Percentiles rank a stretch among this genome's conserved stretches.
phyloP scores from a whole-genome alignment of 2,329 filamentous ascomycete species.

The Fusarium pseudoanthophilum region DNA sequence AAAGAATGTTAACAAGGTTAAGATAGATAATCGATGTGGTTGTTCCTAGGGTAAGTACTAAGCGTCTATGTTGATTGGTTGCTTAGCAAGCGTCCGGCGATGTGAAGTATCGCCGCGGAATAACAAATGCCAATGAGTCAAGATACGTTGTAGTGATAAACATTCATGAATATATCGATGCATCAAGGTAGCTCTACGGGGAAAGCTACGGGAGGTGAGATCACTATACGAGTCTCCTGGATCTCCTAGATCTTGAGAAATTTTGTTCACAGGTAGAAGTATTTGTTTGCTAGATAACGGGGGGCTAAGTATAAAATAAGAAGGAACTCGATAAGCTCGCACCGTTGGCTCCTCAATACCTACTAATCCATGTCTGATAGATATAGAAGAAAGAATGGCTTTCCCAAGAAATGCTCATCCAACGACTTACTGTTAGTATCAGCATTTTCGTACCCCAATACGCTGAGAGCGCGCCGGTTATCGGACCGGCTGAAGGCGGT shows the following conservation, averaged over 20 bases:
- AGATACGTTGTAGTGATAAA: background rate
- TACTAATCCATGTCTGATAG: no score
- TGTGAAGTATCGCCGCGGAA: slow-evolving; percentile 6
- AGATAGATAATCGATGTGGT: slow-evolving; percentile 12
- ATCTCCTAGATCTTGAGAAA: background rate
- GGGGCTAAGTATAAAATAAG: background rate
- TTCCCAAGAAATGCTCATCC: background rate
- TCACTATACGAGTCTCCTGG: background rate
- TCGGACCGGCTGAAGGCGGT: slow-evolving; percentile 7
- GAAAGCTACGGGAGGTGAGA: background rate
- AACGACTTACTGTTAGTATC: background rate
- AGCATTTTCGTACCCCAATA: background rate
- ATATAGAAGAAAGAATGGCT: background rate
- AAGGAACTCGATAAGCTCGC: background rate
- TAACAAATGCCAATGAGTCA: slow-evolving; percentile 1
- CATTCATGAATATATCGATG: background rate
- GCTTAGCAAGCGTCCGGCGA: slow-evolving; percentile 27
- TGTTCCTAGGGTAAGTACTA: slow-evolving; percentile 36
- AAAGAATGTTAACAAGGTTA: background rate
- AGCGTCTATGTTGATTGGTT: slow-evolving; percentile 37
- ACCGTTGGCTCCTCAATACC: background rate
- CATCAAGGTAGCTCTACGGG: background rate
- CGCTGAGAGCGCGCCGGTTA: background rate
- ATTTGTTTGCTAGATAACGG: background rate
- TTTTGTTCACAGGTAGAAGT: background rate